Evolutionary conservation across 148 eudicot species (phyloP).

Genomic region (Camellia granthamiana): DNA sequence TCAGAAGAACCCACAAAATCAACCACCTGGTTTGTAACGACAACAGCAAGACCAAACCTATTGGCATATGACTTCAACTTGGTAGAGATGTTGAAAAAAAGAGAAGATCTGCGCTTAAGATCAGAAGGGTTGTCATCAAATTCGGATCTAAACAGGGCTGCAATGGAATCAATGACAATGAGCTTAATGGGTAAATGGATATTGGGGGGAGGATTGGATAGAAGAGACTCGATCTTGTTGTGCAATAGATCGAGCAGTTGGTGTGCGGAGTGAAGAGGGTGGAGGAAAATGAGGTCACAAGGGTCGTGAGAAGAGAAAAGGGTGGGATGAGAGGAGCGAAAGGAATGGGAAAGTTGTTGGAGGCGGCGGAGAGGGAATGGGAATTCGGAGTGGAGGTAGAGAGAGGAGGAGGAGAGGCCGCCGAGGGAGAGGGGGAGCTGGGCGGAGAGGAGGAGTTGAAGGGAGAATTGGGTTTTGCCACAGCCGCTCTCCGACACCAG

Average conservation of each 20-base stretch:
- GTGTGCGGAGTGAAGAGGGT: constrained; percentile 47
- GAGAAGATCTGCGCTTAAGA: constrained; percentile 49
- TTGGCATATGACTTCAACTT: constrained; percentile 53
- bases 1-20: constrained; percentile 51
- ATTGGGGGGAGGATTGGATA: constrained; percentile 20
- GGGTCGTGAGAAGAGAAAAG: constrained; percentile 38
- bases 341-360: constrained; percentile 47
- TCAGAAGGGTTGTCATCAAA: constrained; percentile 61
- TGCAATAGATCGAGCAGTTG: constrained; percentile 83
- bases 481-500: constrained; percentile 74
- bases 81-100: constrained; percentile 69
- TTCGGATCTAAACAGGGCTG: constrained; percentile 70
- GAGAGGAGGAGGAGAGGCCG: constrained; percentile 58
- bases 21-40: constrained; percentile 79
- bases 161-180: constrained; percentile 75
- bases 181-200: constrained; percentile 43
- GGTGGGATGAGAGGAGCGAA: constrained; percentile 20
- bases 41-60: constrained; percentile 68
- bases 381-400: constrained; percentile 73
- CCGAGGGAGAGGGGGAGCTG: constrained; percentile 63
- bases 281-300: constrained; percentile 36
- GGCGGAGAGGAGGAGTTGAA: constrained; percentile 82
- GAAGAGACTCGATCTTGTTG: constrained; percentile 37
- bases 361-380: constrained; percentile 85
- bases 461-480: constrained; percentile 86